phyloP scores from a whole-genome alignment of 1,284 basidiomycete genomes.

The Fomitopsis betulina region DNA sequence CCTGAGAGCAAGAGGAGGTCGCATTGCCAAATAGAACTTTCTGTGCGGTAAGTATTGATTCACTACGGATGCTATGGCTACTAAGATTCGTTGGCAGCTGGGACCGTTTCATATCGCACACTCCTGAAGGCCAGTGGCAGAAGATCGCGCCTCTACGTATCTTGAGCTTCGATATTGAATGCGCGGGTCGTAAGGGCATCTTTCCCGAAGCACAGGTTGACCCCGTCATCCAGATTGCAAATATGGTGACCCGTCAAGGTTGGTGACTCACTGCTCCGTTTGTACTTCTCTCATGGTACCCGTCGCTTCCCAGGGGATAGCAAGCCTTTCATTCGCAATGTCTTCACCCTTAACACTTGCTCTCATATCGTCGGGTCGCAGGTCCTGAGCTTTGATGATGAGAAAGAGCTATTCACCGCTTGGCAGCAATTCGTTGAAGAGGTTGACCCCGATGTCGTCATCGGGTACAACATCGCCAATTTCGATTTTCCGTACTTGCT shows the following conservation, averaged over 20 bases:
- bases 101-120: conserved; percentile 81
- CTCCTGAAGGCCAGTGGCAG: conserved; percentile 87
- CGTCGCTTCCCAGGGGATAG: conserved; percentile 60
- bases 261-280: conserved; percentile 9
- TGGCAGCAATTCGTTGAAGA: conserved; percentile 86
- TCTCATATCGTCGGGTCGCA: conserved; percentile 93
- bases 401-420: conserved; percentile 64
- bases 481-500: conserved; percentile 95
- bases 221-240: conserved; percentile 95
- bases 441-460: conserved; percentile 90
- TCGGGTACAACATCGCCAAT: conserved; percentile 88
- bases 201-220: conserved; percentile 88
- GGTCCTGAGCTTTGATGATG: conserved; percentile 81
- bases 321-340: conserved; percentile 90
- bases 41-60: conserved; percentile 46
- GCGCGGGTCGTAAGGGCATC: conserved; percentile 92
- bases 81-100: conserved; percentile 45
- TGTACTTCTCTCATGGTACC: neutral
- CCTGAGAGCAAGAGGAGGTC: conserved; percentile 60
- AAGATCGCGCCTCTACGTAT: conserved; percentile 88
- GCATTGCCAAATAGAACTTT: conserved; percentile 84
- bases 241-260: conserved; percentile 97
- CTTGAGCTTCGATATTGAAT: conserved; percentile 96
- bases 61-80: neutral
- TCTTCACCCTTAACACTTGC: conserved; percentile 94